These are phyloP conservation scores for Pugionium dolabratum DNA, from an alignment of 345 rosid species.

Conservation along the genomic window DNA sequence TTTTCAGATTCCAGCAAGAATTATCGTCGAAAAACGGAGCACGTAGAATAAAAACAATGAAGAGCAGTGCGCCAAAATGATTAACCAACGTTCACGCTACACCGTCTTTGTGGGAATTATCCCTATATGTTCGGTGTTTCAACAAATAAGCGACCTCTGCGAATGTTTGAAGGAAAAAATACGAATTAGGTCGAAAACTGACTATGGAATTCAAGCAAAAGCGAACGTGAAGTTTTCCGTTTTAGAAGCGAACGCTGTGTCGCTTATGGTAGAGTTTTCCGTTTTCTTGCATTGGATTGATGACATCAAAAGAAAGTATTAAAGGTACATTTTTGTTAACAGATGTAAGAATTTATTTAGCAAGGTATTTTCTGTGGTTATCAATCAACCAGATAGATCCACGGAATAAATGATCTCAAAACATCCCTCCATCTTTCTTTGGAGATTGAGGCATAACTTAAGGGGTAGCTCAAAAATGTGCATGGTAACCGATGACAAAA, in stretches of 20 bases:
- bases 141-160: slow-evolving; percentile 22
- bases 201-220: slow-evolving; percentile 4
- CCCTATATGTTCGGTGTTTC: slow-evolving; percentile 10
- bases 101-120: slow-evolving; percentile 34
- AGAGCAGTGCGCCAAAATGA: slow-evolving; percentile 25
- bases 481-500: slow-evolving; percentile 23
- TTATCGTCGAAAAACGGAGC: slow-evolving; percentile 45
- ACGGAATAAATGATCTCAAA: slow-evolving; percentile 12
- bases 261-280: not conserved
- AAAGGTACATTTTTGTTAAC: not conserved
- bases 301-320: too few species aligned
- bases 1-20: slow-evolving; percentile 36
- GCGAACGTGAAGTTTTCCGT: slow-evolving; percentile 7
- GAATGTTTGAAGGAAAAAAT: not conserved
- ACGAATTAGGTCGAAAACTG: slow-evolving; percentile 9
- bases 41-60: slow-evolving; percentile 28
- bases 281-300: too few species aligned
- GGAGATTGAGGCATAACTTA: not conserved
- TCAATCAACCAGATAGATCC: slow-evolving; percentile 20
- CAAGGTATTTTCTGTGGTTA: slow-evolving; percentile 22
- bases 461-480: slow-evolving; percentile 15
- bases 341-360: slow-evolving; percentile 14
- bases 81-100: slow-evolving; percentile 30
- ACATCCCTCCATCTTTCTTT: slow-evolving; percentile 21
- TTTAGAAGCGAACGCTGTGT: slow-evolving; percentile 14